phyloP scores from a whole-genome alignment of 1,284 basidiomycete species.

The Bondarzewia mesenterica region DNA sequence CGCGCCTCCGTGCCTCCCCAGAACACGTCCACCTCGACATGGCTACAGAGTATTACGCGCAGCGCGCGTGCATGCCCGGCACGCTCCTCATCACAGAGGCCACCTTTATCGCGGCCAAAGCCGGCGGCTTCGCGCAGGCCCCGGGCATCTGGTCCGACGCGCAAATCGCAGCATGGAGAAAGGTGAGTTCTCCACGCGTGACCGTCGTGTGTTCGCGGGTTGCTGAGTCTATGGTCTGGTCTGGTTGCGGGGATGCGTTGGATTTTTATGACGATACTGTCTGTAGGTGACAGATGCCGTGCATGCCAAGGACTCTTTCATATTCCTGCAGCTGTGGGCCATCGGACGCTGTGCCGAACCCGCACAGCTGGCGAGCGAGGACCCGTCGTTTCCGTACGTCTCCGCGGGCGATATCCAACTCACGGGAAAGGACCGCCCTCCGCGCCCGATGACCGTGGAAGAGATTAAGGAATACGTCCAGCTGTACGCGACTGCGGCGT shows the following conservation, averaged over 20 bases:
- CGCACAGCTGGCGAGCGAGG: conserved; percentile 18
- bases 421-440: conserved; percentile 23
- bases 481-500: conserved; percentile 15
- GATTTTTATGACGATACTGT: too few relatives aligned
- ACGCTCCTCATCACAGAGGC: conserved; percentile 43
- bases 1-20: conserved; percentile 27
- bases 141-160: conserved; percentile 20
- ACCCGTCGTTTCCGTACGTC: conserved; percentile 27
- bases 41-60: conserved; percentile 38
- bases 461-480: conserved; percentile 20
- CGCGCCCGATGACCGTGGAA: conserved; percentile 14
- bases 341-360: conserved; percentile 21
- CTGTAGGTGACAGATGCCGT: conserved; percentile 22
- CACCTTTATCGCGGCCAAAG: conserved; percentile 31
- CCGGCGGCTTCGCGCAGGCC: conserved; percentile 23
- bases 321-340: conserved; percentile 3
- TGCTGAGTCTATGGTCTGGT: too few relatives aligned
- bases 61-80: conserved; percentile 34
- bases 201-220: too few relatives aligned
- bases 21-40: conserved; percentile 22
- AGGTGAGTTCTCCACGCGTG: conserved; percentile 14
- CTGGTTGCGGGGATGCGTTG: neutral
- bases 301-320: conserved; percentile 25
- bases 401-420: conserved; percentile 35
- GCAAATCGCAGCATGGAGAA: conserved; percentile 21